Conservation (phyloP, 306 rosid genomes). For the Elaeagnus macrophylla region DNA sequence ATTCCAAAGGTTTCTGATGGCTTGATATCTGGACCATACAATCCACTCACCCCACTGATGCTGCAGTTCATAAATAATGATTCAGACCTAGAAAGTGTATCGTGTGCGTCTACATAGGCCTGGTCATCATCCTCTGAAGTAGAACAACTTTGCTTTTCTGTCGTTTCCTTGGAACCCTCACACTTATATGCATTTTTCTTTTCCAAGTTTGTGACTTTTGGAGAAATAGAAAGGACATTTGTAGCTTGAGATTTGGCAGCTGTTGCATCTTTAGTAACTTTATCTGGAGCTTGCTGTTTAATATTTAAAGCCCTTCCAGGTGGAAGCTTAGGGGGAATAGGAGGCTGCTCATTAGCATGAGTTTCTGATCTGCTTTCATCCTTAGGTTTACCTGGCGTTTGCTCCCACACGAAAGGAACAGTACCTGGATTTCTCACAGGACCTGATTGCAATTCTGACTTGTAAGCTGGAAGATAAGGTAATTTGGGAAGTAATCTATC, state of each 20-base stretch:
- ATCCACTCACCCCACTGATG: slow-evolving; percentile 59
- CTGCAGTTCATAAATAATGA: slow-evolving; percentile 66
- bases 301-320: slow-evolving; percentile 49
- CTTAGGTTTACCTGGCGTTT: slow-evolving; percentile 76
- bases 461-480: slow-evolving; percentile 47
- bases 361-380: slow-evolving; percentile 35
- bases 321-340: slow-evolving; percentile 46
- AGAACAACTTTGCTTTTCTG: slow-evolving; percentile 23
- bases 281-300: slow-evolving; percentile 30
- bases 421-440: slow-evolving; percentile 64
- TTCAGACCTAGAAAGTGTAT: slow-evolving; percentile 66
- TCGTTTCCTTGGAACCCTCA: slow-evolving; percentile 23
- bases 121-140: slow-evolving; percentile 53
- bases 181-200: slow-evolving; percentile 15
- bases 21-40: slow-evolving; percentile 41
- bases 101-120: slow-evolving; percentile 54
- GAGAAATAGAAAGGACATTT: slow-evolving; percentile 23
- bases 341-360: slow-evolving; percentile 23
- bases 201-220: slow-evolving; percentile 20
- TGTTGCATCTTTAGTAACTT: slow-evolving; percentile 23
- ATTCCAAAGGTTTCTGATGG: slow-evolving; percentile 39
- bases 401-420: slow-evolving; percentile 85
- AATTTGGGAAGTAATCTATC: slow-evolving; percentile 34
- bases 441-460: slow-evolving; percentile 76
- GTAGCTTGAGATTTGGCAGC: slow-evolving; percentile 23